Evolutionary conservation across 2,329 filamentous ascomycete species (phyloP), one percentile per base, ranked within the genome.

Genomic region (Fusarium sp.): DNA sequence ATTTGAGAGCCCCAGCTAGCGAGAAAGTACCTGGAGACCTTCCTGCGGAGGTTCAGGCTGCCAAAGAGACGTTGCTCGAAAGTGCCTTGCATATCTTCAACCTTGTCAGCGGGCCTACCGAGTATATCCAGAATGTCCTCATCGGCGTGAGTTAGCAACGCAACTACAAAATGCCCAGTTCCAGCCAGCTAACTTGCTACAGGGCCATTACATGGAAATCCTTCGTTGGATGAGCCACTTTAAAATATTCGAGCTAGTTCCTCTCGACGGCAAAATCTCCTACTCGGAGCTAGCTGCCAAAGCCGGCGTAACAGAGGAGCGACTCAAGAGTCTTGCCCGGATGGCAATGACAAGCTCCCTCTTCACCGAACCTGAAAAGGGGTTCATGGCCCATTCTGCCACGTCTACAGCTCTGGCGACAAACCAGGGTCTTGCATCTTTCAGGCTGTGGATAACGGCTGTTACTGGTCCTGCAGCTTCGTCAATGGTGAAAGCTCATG

Each of bases 191-290:
- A 1, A 55, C 33, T 1, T 0, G 10, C 17, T 17, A 0, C 13
- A 55, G 52, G 50, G 32, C 1, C 44, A 50, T 11, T 50, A 56
- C 8, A 56, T 56, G 52, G 52, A 56, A 0, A 56, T 56, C 3
- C 15, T 56, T 0, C 52, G 52, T 30, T 56, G 52, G 52, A 56
- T 56, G 52, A 50, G 52, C 26, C 44, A 56, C 1, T 56, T 56
- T 15, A 50, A 56, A 10, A 50, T 56, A 3, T 50, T 56, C 0
- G 52, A 56, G 15, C 33, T 56, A 1, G 45, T 56, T 0, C 52
- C 52, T 2, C 11, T 55, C 5, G 44, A 50, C 1, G 45, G 52
- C 1, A 50, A 41, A 20, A 40, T 56, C 9, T 39, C 52, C 3
- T 56, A 50, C n/a, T 24, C 52, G 7, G 45, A 56, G 0, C 2